Evolutionary conservation across 139 green algal genomes (phyloP).

Genomic region (Micractinium sp.): DNA sequence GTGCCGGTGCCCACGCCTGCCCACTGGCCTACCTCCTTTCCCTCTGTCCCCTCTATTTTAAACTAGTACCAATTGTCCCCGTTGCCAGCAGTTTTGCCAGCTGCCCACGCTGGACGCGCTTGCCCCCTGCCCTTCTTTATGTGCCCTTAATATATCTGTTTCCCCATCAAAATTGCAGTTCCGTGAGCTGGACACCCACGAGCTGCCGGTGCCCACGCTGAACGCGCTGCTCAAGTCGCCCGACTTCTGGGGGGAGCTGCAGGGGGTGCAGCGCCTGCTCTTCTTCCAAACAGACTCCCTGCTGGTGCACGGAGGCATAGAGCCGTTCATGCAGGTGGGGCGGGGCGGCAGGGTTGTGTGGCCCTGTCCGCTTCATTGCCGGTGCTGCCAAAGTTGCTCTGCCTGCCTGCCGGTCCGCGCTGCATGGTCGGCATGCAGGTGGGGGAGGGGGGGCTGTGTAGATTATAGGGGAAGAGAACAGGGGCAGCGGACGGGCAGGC

Average conservation of each 20-base stretch:
- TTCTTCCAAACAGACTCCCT: conserved; percentile 36
- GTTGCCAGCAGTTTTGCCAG: not conserved
- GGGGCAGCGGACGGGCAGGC: no score
- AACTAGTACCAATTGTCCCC: no score
- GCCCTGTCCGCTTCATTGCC: not conserved
- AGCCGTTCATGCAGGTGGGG: conserved; percentile 12
- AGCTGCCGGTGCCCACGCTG: conserved; percentile 6
- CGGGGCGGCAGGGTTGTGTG: not conserved
- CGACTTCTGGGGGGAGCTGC: conserved; percentile 24
- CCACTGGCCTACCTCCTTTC: no score
- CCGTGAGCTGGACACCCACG: not conserved
- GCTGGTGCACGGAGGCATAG: conserved; percentile 31
- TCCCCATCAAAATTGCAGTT: not conserved
- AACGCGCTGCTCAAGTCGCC: conserved; percentile 29
- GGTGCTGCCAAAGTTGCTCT: not conserved
- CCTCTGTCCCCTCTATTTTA: no score
- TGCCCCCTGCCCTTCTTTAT: no score
- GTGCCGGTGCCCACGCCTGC: no score
- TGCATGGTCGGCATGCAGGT: no score
- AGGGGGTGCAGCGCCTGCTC: conserved; percentile 1
- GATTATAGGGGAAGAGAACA: no score
- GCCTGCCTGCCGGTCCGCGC: no score
- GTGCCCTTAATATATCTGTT: no score
- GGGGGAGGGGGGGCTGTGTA: no score
- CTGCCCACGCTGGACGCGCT: not conserved